Base-by-base conservation (phyloP, 768 basidiomycete genomes). In the Paxillus rubicundulus region DNA sequence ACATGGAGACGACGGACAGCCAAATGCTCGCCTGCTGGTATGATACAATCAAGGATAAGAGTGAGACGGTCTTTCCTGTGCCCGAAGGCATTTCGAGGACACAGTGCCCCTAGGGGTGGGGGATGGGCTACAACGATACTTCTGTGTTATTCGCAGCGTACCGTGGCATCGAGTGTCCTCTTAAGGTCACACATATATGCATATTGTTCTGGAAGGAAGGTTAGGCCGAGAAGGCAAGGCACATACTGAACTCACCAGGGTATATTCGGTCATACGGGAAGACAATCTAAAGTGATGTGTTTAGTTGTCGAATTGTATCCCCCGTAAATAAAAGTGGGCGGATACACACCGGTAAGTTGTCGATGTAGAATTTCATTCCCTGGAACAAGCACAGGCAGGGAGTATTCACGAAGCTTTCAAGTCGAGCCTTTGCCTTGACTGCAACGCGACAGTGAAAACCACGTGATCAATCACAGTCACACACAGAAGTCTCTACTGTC, bases 11-110 rank as follows among this genome's bases (percentile, higher is more conserved):
- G 24, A 12, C 18, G 9, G 17, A 52, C 7, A 14, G 2, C 16
- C 42, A 43, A 17, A 4, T 13, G 24, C 59, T 54, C 53, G 90
- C 96, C 76, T 97, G 94, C 72, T 98, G 96, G 66, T 98, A 99
- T 13, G 96, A 97, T 34, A 99, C 89, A 72, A 99, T 99, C 50
- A 99, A 73, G 2, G 92, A 94, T 16, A 99, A 77, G 9, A 99
- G 76, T 10, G 94, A 98, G 21, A 99, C 97, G 0, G 97, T 99
- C 76, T 99, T 99, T 20, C 97, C 97, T 18, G 97, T 99, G 14
- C 97, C 97, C 10, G 97, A 98, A 56, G 97, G 97, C 97, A 99
- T 99, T 76, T 99, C 97, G 34, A 99, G 80, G n/a, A 98, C 92
- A 68, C 97, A 98, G 61, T 99, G 97, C 45, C 97, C 97, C 94